Percentiles rank a stretch among this genome's conserved stretches.
phyloP scores from a whole-genome alignment of 345 rosid species.

The Erucastrum elatum region DNA sequence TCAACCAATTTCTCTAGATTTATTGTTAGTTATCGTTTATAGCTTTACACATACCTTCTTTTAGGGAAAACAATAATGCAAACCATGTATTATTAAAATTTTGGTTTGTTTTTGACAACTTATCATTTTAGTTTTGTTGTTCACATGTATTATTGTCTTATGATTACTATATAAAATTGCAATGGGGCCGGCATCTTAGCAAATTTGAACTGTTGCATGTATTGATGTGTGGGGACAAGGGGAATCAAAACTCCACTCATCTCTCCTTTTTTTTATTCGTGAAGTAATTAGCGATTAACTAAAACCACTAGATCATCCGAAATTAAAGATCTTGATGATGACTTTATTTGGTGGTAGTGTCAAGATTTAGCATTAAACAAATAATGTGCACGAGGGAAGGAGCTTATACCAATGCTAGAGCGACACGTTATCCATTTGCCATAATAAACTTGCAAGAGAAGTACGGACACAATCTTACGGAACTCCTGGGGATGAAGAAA shows the following conservation, averaged over 20 bases:
- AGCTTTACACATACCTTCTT: slow-evolving; percentile 1
- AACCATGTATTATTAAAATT: background rate
- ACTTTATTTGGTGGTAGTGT: background rate
- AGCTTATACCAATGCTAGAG: slow-evolving; percentile 10
- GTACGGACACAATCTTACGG: background rate
- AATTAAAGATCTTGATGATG: slow-evolving; percentile 26
- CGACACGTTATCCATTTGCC: slow-evolving; percentile 4
- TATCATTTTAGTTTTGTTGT: background rate
- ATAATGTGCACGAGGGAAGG: slow-evolving; percentile 25
- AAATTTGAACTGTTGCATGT: slow-evolving; percentile 25
- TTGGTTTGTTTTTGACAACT: no score
- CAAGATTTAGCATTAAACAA: background rate
- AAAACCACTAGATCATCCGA: slow-evolving; percentile 17
- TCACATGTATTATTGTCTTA: slow-evolving; percentile 8
- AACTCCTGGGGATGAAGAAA: background rate
- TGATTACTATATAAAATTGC: slow-evolving; percentile 20
- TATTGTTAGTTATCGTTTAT: background rate
- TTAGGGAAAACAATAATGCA: background rate
- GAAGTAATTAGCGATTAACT: background rate
- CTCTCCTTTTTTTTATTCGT: background rate
- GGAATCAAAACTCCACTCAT: slow-evolving; percentile 33
- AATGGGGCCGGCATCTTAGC: slow-evolving; percentile 34
- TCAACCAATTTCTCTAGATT: background rate
- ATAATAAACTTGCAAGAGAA: background rate
- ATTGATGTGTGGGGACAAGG: slow-evolving; percentile 26